Conservation (phyloP, 176 grass and related monocot genomes). For the Aegilops speltoides region DNA sequence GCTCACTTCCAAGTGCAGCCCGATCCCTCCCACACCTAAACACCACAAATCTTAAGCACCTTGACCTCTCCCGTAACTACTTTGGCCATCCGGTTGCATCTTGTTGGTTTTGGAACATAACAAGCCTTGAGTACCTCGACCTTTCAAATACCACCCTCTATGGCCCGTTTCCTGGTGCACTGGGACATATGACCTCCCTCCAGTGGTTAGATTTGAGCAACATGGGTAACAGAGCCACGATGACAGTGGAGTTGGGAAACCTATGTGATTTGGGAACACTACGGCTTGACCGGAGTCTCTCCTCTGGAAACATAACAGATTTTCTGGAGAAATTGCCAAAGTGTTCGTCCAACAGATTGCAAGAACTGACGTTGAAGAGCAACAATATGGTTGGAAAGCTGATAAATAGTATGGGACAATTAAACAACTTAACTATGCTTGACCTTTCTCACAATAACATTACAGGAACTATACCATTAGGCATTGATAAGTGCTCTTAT, state of each 20-base stretch:
- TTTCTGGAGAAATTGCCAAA: not conserved
- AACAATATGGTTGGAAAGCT: slow-evolving; percentile 2
- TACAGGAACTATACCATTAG: not conserved
- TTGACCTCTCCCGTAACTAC: not conserved
- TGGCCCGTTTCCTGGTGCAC: not conserved
- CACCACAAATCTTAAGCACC: not conserved
- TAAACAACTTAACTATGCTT: not conserved
- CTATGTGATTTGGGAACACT: slow-evolving; percentile 19
- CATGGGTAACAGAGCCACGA: not conserved
- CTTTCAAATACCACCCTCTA: not conserved
- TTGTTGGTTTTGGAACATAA: not conserved
- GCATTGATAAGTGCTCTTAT: not conserved
- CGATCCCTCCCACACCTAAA: not conserved
- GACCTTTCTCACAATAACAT: not conserved
- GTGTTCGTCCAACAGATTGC: not conserved
- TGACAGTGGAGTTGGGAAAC: not conserved
- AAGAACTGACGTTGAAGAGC: accelerated
- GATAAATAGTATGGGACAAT: not conserved
- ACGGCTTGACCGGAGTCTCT: not conserved
- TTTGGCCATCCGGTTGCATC: not conserved
- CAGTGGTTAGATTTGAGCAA: no score
- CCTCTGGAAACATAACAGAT: slow-evolving; percentile 6
- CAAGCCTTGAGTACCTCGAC: not conserved
- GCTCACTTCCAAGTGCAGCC: not conserved
- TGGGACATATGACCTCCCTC: not conserved